These are phyloP conservation scores for Manihot esculenta DNA, from an alignment of 441 rosid genomes.

Conservation along the genomic window DNA sequence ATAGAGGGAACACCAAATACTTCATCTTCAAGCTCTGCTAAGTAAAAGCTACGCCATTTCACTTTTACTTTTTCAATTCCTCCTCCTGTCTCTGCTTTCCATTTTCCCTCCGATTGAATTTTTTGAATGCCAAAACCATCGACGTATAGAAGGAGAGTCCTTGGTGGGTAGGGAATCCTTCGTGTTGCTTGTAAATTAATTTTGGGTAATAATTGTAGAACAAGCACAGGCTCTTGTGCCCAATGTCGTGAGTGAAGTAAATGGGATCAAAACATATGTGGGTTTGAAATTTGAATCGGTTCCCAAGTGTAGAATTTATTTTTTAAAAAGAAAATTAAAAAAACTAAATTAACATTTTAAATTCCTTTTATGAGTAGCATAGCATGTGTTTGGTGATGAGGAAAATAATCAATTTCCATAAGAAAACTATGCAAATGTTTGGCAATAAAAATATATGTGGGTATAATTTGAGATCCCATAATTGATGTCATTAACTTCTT, in stretches of 20 bases:
- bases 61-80: background rate
- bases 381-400: no score
- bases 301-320: no score
- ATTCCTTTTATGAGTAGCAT: no score
- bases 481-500: background rate
- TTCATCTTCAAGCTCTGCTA: constrained; percentile 1
- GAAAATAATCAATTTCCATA: no score
- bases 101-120: background rate
- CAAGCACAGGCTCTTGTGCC: no score
- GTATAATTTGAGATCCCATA: background rate
- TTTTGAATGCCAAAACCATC: constrained; percentile 5
- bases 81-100: no score
- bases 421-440: no score
- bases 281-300: constrained; percentile 15
- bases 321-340: no score
- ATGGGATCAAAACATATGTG: background rate
- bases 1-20: constrained; percentile 14
- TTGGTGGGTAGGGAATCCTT: constrained; percentile 8
- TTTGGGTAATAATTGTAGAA: background rate
- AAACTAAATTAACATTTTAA: no score
- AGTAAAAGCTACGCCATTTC: constrained; percentile 5
- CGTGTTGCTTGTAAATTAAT: background rate
- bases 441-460: no score
- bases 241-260: constrained; percentile 16
- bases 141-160: background rate